Conservation (phyloP, 1,284 basidiomycete species). For the Tilletia horrida region DNA sequence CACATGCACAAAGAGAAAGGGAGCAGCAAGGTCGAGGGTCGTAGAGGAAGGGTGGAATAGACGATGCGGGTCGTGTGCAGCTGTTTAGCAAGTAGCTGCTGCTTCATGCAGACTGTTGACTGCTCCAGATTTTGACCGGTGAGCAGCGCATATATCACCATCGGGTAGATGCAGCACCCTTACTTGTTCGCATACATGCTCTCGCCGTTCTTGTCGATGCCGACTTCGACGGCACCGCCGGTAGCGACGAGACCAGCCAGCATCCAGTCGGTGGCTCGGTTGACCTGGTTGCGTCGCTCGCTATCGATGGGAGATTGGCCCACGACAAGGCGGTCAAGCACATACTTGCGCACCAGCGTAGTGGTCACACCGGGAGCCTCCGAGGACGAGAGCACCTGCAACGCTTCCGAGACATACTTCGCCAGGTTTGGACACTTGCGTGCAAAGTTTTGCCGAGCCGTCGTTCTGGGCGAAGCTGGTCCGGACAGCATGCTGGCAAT, state of each 20-base stretch:
- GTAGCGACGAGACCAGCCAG: not conserved
- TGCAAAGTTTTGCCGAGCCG: not conserved
- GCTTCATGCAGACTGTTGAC: too few relatives aligned
- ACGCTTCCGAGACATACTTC: constrained; percentile 1
- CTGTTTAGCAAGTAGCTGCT: too few relatives aligned
- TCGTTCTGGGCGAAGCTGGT: not conserved
- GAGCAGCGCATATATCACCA: too few relatives aligned
- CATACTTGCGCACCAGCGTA: not conserved
- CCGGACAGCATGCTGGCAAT: constrained; percentile 4
- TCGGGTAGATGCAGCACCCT: not conserved
- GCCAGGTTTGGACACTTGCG: not conserved
- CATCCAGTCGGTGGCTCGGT: not conserved
- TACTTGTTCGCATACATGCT: not conserved
- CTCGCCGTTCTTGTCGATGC: not conserved
- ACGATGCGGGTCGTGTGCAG: too few relatives aligned
- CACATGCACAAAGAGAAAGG: too few relatives aligned
- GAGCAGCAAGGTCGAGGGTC: too few relatives aligned
- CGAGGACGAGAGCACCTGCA: not conserved
- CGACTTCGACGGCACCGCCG: not conserved
- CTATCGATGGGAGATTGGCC: not conserved
- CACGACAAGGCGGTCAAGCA: not conserved
- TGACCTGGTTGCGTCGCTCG: not conserved
- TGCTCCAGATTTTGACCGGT: too few relatives aligned
- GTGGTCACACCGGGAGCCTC: not conserved
- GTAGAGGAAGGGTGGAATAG: too few relatives aligned